Evolutionary conservation across 495 filamentous ascomycete genomes (phyloP).

Genomic region (Rhypophila decipiens): DNA sequence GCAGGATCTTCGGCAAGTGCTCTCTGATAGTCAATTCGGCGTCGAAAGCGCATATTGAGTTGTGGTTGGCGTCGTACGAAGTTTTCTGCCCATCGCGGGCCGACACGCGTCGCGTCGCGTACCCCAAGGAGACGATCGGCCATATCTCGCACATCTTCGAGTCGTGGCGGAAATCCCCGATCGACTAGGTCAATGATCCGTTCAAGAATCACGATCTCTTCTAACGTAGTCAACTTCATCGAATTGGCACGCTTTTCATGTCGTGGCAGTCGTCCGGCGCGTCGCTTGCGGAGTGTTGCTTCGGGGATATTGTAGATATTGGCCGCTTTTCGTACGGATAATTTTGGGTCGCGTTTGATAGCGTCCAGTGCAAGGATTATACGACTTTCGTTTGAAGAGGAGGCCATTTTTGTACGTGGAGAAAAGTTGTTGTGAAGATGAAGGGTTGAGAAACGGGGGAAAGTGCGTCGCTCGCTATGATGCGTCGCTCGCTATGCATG

Average conservation of each 20-base stretch:
- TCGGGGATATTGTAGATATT: not conserved
- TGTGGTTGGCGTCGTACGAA: not conserved
- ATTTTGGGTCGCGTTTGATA: not conserved
- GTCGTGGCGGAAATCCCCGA: not conserved
- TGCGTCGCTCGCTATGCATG: not conserved
- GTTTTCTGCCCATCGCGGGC: not conserved
- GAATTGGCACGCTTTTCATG: not conserved
- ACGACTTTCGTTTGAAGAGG: not conserved
- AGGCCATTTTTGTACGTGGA: not conserved
- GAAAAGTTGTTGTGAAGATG: not conserved
- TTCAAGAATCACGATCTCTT: not conserved
- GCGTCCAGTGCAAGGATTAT: not conserved
- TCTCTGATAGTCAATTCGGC: not conserved
- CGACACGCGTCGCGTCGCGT: constrained; percentile 1
- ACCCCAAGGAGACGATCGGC: constrained; percentile 1
- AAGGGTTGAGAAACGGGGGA: not conserved
- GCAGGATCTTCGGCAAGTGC: not conserved
- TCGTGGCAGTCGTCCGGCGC: not conserved
- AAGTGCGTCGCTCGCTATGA: too few relatives aligned
- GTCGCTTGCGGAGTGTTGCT: not conserved
- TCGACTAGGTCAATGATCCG: not conserved
- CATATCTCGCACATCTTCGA: not conserved
- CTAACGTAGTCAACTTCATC: not conserved
- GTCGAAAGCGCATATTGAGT: not conserved
- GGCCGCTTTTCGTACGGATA: not conserved